Conservation (phyloP, 768 basidiomycete species). For the Termitomyces sp. region DNA sequence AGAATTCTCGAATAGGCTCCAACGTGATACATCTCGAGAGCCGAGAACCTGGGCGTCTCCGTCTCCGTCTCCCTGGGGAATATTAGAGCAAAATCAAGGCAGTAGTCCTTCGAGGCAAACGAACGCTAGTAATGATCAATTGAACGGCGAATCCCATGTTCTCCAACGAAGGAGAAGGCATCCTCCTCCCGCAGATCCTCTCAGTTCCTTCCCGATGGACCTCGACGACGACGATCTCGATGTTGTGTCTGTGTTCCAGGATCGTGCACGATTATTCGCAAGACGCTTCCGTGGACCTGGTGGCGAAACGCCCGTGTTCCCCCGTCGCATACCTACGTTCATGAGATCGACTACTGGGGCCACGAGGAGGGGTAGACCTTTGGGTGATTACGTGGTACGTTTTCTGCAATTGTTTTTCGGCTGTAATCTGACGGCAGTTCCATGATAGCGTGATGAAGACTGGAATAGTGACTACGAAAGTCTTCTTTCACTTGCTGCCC, state of each 20-base stretch:
- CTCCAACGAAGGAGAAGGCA: conserved; percentile 5
- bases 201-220: conserved; percentile 1
- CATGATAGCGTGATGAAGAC: conserved; percentile 65
- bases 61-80: conserved; percentile 14
- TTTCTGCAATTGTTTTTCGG: background rate
- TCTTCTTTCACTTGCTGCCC: conserved; percentile 51
- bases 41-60: background rate
- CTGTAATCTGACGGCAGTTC: conserved; percentile 8
- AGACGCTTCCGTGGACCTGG: conserved; percentile 10
- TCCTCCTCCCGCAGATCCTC: background rate
- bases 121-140: background rate
- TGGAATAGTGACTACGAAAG: conserved; percentile 76
- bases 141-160: background rate
- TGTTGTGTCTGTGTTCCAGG: background rate
- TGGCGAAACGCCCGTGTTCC: conserved; percentile 13
- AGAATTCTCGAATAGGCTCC: conserved; percentile 25
- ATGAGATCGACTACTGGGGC: conserved; percentile 5
- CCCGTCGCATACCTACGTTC: conserved; percentile 10
- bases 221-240: conserved; percentile 2
- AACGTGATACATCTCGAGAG: conserved; percentile 17
- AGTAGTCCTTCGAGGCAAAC: background rate
- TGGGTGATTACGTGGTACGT: conserved; percentile 55
- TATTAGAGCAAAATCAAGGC: conserved; percentile 7
- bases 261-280: background rate
- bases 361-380: conserved; percentile 18